These are phyloP conservation scores for Candida railenensis DNA, from an alignment of 805 yeast species.

Conservation along the genomic window DNA sequence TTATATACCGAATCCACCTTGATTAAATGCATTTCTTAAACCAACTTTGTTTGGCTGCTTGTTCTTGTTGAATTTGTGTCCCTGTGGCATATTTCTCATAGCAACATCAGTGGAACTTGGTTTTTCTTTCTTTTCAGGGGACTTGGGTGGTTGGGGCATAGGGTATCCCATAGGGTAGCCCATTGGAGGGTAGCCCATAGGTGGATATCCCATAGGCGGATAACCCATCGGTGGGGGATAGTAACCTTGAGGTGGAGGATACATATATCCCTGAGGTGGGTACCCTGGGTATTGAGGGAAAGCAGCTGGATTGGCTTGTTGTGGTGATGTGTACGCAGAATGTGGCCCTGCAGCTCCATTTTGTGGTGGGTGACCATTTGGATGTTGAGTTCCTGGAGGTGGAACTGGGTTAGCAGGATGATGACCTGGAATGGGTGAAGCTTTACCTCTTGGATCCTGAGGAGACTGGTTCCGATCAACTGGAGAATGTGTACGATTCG, in stretches of 20 bases:
- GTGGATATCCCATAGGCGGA: background rate
- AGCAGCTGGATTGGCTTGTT: slow-evolving; percentile 6
- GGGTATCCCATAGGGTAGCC: slow-evolving; percentile 6
- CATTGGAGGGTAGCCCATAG: slow-evolving; percentile 4
- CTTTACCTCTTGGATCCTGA: slow-evolving; percentile 1
- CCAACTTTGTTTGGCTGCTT: slow-evolving; percentile 50
- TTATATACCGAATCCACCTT: slow-evolving; percentile 68
- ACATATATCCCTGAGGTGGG: slow-evolving; percentile 9
- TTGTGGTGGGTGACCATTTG: background rate
- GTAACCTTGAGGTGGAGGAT: slow-evolving; percentile 13
- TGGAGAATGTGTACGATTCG: slow-evolving; percentile 1
- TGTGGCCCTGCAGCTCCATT: slow-evolving; percentile 2
- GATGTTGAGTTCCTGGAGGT: slow-evolving; percentile 3
- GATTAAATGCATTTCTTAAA: slow-evolving; percentile 62
- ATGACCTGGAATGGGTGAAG: background rate
- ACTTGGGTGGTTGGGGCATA: slow-evolving; percentile 4
- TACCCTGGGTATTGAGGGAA: background rate
- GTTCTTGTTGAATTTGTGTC: slow-evolving; percentile 37
- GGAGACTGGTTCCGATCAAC: background rate
- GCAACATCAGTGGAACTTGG: slow-evolving; percentile 37
- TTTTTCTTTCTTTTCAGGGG: slow-evolving; percentile 2
- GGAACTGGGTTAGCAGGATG: slow-evolving; percentile 1
- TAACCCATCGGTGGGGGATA: background rate
- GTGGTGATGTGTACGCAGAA: slow-evolving; percentile 15
- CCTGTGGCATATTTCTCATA: slow-evolving; percentile 47